Percentiles rank a stretch among this genome's conserved stretches.
Evolutionary conservation across 2,329 filamentous ascomycete species (phyloP).

Genomic region (Xylaria polymorpha): DNA sequence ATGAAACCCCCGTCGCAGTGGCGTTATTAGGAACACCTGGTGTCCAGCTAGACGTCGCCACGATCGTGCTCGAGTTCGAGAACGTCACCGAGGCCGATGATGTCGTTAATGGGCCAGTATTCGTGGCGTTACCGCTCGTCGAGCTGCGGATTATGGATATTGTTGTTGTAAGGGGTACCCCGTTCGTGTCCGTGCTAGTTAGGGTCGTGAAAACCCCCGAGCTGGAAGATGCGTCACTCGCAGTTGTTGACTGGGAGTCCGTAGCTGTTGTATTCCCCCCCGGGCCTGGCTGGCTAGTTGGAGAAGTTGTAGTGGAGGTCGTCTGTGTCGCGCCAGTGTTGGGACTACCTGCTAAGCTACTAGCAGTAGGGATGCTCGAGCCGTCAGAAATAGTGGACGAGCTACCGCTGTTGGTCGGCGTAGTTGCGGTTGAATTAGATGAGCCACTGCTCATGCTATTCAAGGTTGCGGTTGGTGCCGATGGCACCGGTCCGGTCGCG

Average conservation of each 20-base stretch:
- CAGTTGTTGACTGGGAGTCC: background rate
- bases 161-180: constrained; percentile 10
- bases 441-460: background rate
- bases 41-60: background rate
- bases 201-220: constrained; percentile 6
- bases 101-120: background rate
- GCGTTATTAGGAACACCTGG: constrained; percentile 1
- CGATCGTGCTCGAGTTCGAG: constrained; percentile 14
- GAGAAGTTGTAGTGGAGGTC: background rate
- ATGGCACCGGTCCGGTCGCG: background rate
- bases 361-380: background rate
- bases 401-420: background rate
- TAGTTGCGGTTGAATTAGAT: background rate
- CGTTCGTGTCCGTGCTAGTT: constrained; percentile 13
- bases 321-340: background rate
- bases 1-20: constrained; percentile 8
- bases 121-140: constrained; percentile 1
- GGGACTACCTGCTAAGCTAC: background rate
- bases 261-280: background rate
- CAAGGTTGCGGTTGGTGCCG: background rate
- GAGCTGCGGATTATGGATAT: constrained; percentile 16
- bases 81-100: background rate
- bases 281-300: background rate
- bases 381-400: background rate
- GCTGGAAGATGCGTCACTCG: background rate